These are phyloP conservation scores for Rubia balearica DNA, from an alignment of 305 asterid species.

Conservation along the genomic window DNA sequence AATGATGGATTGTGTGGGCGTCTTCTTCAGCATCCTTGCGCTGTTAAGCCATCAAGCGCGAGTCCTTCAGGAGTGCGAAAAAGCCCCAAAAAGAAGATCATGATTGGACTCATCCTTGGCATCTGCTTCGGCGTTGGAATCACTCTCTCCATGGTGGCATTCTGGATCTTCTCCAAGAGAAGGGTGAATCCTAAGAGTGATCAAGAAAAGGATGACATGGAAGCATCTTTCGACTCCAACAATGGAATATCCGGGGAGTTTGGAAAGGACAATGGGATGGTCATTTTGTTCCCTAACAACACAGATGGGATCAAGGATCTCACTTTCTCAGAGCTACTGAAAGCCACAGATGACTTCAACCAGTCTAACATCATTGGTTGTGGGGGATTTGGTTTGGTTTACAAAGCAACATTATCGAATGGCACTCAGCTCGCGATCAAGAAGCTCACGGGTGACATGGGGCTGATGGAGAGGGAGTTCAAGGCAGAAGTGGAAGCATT, in stretches of 20 bases:
- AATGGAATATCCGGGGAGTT: constrained; percentile 57
- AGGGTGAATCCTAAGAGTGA: constrained; percentile 45
- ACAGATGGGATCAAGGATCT: constrained; percentile 55
- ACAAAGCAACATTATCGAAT: constrained; percentile 62
- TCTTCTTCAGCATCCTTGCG: constrained; percentile 43
- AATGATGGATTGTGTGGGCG: constrained; percentile 58
- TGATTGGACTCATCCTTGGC: constrained; percentile 51
- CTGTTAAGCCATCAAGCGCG: constrained; percentile 22
- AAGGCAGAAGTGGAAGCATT: constrained; percentile 89
- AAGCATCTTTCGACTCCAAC: constrained; percentile 56
- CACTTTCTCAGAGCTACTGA: constrained; percentile 61
- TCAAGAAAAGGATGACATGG: constrained; percentile 46
- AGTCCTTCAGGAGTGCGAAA: constrained; percentile 21
- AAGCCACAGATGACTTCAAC: constrained; percentile 86
- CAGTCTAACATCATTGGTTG: constrained; percentile 89
- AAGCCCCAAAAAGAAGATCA: constrained; percentile 46
- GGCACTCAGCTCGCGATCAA: constrained; percentile 81
- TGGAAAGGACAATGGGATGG: constrained; percentile 58
- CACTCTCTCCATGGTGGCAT: constrained; percentile 47
- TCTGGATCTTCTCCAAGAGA: constrained; percentile 62
- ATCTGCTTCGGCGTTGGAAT: constrained; percentile 55
- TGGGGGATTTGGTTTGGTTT: constrained; percentile 96
- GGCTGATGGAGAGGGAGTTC: constrained; percentile 93
- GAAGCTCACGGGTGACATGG: constrained; percentile 95
- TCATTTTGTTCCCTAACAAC: constrained; percentile 65